Conservation (phyloP, 805 yeast species). For the Candida odintsovae region DNA sequence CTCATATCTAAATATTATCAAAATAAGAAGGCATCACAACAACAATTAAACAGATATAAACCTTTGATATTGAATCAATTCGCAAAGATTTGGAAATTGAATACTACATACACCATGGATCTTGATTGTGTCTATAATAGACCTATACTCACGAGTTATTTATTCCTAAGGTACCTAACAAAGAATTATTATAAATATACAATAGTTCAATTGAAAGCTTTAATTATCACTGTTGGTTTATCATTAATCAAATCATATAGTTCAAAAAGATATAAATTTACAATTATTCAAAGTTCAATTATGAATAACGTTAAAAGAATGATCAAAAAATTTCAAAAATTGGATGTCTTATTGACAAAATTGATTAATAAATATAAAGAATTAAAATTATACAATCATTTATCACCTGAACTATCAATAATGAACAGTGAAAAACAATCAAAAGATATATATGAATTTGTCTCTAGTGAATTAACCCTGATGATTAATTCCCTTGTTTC, state of each 20-base stretch:
- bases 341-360: slow-evolving; percentile 24
- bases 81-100: neutral
- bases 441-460: slow-evolving; percentile 10
- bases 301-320: slow-evolving; percentile 14
- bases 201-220: neutral
- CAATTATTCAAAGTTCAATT: slow-evolving; percentile 9
- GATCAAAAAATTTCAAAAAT: slow-evolving; percentile 18
- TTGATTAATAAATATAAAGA: slow-evolving; percentile 27
- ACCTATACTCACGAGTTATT: neutral
- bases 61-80: neutral
- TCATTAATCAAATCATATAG: slow-evolving; percentile 6
- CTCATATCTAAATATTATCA: slow-evolving; percentile 21
- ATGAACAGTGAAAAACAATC: neutral
- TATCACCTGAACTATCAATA: slow-evolving; percentile 7
- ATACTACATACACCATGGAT: neutral
- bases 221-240: slow-evolving; percentile 4
- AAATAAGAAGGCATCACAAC: slow-evolving; percentile 12
- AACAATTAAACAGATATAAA: neutral
- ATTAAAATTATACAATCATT: slow-evolving; percentile 18
- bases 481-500: slow-evolving; percentile 25
- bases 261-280: slow-evolving; percentile 1
- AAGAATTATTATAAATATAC: slow-evolving; percentile 1
- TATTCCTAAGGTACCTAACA: slow-evolving; percentile 1
- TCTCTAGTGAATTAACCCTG: slow-evolving; percentile 29
- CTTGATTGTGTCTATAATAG: neutral